A percentile compares a stretch with the other conserved stretches of the same genome.
Evolutionary conservation across 2,329 filamentous ascomycete genomes (phyloP).

Genomic region (Colletotrichum lupini): DNA sequence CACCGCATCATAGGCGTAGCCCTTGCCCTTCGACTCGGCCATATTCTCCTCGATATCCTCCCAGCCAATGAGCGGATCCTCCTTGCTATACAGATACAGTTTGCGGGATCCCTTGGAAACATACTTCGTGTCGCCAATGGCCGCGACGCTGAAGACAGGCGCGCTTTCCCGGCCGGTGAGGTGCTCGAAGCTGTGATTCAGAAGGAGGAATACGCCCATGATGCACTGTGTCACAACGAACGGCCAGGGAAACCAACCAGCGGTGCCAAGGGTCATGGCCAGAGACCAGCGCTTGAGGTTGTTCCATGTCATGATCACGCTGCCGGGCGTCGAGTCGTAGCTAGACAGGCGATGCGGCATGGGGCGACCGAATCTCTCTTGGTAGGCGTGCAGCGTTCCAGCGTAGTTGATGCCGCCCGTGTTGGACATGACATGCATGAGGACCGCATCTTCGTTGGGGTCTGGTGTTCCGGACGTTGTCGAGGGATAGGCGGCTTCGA

Average conservation of each 20-base stretch:
- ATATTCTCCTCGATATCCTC: constrained; percentile 67
- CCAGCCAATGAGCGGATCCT: constrained; percentile 66
- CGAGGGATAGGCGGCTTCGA: constrained; percentile 50
- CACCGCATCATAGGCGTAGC: constrained; percentile 61
- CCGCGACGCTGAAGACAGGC: constrained; percentile 40
- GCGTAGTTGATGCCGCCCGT: constrained; percentile 66
- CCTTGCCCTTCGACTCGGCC: constrained; percentile 56
- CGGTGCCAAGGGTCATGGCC: constrained; percentile 63
- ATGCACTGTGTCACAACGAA: constrained; percentile 58
- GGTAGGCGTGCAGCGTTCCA: constrained; percentile 59
- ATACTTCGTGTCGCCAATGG: constrained; percentile 30
- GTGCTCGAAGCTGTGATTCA: constrained; percentile 48
- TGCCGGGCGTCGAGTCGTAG: constrained; percentile 65
- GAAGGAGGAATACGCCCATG: constrained; percentile 56
- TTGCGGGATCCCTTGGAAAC: constrained; percentile 53
- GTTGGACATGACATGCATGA: constrained; percentile 68
- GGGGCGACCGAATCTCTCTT: constrained; percentile 46
- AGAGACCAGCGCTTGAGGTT: constrained; percentile 63
- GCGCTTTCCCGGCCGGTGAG: constrained; percentile 52
- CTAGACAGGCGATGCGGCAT: constrained; percentile 61
- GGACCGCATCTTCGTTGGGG: constrained; percentile 43
- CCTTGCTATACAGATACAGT: constrained; percentile 69
- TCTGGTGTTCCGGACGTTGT: constrained; percentile 32
- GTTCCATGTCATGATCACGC: constrained; percentile 50
- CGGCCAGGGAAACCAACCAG: constrained; percentile 60